Evolutionary conservation across 345 rosid species (phyloP).

Genomic region (Boechera divaricarpa): DNA sequence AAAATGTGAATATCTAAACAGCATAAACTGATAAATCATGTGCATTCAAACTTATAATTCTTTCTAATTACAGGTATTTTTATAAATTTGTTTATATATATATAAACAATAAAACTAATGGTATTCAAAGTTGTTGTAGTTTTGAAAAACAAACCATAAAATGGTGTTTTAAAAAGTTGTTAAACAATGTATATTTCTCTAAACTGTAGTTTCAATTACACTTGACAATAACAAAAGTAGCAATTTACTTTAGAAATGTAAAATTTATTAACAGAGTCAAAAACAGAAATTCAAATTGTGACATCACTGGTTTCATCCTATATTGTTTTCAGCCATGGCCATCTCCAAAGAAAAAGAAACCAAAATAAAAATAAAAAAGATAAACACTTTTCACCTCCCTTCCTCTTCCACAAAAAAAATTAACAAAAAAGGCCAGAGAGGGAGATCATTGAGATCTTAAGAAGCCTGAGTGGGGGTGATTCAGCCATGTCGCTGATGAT

Average conservation of each 20-base stretch:
- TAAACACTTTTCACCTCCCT: constrained; percentile 28
- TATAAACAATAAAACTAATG: too few species aligned
- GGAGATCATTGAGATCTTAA: constrained; percentile 31
- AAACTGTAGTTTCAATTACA: background rate
- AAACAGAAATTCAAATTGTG: constrained; percentile 21
- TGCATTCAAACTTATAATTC: background rate
- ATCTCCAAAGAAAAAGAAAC: background rate
- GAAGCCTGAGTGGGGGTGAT: constrained; percentile 27
- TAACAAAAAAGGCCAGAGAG: constrained; percentile 30
- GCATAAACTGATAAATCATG: background rate
- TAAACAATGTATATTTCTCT: background rate
- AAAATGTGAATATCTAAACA: background rate
- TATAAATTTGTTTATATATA: too few species aligned
- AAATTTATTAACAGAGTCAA: constrained; percentile 38
- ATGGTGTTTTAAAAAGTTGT: background rate
- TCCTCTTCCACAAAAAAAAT: constrained; percentile 30
- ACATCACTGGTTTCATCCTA: constrained; percentile 31
- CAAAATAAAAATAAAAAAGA: constrained; percentile 5
- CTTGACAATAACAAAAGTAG: background rate
- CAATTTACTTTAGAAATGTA: background rate
- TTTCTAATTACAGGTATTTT: background rate
- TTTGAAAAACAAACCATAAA: background rate
- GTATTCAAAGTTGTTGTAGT: background rate
- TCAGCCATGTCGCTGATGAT: constrained; percentile 3
- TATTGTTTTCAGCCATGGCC: constrained; percentile 33